A percentile compares a stretch with the other conserved stretches of the same genome.
phyloP scores from a whole-genome alignment of 495 filamentous ascomycete species.

The Tuber calosporum region DNA sequence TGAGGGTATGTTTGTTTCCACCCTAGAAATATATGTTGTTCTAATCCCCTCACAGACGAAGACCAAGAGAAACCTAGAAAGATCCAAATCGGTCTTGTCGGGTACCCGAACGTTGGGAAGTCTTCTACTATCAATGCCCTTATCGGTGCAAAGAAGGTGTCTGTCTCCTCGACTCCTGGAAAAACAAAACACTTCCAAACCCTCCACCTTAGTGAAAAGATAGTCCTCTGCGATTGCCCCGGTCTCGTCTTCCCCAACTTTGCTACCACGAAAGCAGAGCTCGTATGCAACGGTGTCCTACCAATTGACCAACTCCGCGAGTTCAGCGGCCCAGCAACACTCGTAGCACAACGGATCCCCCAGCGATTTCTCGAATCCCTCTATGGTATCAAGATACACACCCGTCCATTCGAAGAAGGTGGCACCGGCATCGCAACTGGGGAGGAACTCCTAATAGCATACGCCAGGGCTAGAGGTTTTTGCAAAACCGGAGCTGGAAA shows the following conservation, averaged over 20 bases:
- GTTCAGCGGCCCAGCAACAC: conserved; percentile 75
- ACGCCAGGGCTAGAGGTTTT: conserved; percentile 83
- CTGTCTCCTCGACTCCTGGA: conserved; percentile 91
- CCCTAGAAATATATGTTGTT: background rate
- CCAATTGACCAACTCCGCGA: conserved; percentile 97
- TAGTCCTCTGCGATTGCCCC: conserved; percentile 95
- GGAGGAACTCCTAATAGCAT: conserved; percentile 77
- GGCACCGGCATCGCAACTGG: conserved; percentile 83
- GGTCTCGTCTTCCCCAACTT: conserved; percentile 99
- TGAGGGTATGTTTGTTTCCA: conserved; percentile 44
- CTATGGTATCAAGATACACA: conserved; percentile 84
- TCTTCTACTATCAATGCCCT: conserved; percentile 98
- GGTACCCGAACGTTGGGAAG: conserved; percentile 98
- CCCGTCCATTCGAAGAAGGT: conserved; percentile 80
- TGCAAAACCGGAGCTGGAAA: conserved; percentile 77
- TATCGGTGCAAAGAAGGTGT: conserved; percentile 96
- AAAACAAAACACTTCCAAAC: conserved; percentile 99
- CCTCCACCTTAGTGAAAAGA: conserved; percentile 78
- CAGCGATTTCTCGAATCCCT: conserved; percentile 79
- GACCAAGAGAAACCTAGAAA: conserved; percentile 53
- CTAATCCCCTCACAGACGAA: conserved; percentile 35
- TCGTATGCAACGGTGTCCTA: conserved; percentile 90
- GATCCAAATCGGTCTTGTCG: conserved; percentile 85
- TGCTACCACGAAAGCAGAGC: conserved; percentile 89
- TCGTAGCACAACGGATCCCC: conserved; percentile 90